Evolutionary conservation across 176 grass and related monocot species (phyloP).

Genomic region (Otatea glauca): DNA sequence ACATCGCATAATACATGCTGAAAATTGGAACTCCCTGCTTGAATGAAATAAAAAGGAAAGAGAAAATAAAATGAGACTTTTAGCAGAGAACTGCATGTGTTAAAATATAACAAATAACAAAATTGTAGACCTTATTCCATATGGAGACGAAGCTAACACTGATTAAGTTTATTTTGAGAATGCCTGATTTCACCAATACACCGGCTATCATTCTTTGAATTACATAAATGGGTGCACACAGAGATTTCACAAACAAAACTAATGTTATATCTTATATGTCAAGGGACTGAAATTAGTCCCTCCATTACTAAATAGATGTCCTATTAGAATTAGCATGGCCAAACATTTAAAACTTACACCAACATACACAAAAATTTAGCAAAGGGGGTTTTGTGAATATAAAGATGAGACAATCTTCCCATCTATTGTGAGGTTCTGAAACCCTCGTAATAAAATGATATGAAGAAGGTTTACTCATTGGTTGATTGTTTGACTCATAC

Average conservation of each 20-base stretch:
- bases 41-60: conserved; percentile 31
- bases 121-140: background rate
- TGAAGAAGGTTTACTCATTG: conserved; percentile 11
- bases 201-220: no score
- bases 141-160: no score
- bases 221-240: no score
- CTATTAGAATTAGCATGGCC: no score
- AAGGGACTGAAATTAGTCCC: no score
- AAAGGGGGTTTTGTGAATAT: background rate
- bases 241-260: no score
- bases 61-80: background rate
- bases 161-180: no score
- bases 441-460: conserved; percentile 17
- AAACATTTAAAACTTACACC: no score
- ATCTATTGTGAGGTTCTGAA: conserved; percentile 27
- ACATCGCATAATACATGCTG: conserved; percentile 77
- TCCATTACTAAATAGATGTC: no score
- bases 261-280: no score
- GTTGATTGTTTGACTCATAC: background rate
- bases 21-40: conserved; percentile 81
- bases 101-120: conserved; percentile 33
- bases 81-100: conserved; percentile 10
- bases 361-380: no score
- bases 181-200: no score
- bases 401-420: background rate